Base-by-base conservation (phyloP, 2,329 filamentous ascomycete species). In the Fonsecaea pugnacius region DNA sequence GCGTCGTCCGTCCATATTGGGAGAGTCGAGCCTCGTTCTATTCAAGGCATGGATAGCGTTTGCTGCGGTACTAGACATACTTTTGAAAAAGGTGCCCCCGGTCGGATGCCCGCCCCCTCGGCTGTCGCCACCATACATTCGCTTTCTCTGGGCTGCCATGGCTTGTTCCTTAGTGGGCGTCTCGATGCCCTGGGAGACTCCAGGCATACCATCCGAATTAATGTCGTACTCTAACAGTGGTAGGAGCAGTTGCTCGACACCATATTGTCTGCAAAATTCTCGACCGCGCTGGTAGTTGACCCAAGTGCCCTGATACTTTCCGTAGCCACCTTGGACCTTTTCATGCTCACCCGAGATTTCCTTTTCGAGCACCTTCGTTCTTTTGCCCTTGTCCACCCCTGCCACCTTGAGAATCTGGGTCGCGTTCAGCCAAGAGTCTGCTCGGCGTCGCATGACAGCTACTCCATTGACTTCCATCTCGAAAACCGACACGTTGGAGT, bases 301-400 rank as follows among this genome's bases (percentile, higher is more conserved):
- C 95, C 95, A 99, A 2, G 95, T 99, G 61, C 95, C 95, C 80
- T 99, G 95, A 74, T 99, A 99, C 81, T 98, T 98, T 69, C 95
- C 95, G 74, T 99, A 99, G 4, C 95, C 95, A 36, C 95, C 95
- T 76, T 99, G 95, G 2, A 99, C 94, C 78, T 99, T 99, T 77
- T 99, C 95, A 77, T 99, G 94, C 74, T 96, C 91, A 73, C 95
- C 95, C 0, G 91, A 95, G 64, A 99, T 96, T 78, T 99, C 95
- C 78, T 98, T 98, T 76, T 99, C 95, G 58, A 99, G 84, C 7
- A 98, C 96, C 78, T 98, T 98, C 64, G 95, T 98, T 71, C 95
- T 90, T 79, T 96, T 96, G 65, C 94, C 95, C 80, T 99, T 99
- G 75, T 97, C 94, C 66, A 99, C 92, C 57, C 93, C 93, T 38